Evolutionary conservation across 2,329 filamentous ascomycete species (phyloP).

Genomic region (Exophiala bonariae): DNA sequence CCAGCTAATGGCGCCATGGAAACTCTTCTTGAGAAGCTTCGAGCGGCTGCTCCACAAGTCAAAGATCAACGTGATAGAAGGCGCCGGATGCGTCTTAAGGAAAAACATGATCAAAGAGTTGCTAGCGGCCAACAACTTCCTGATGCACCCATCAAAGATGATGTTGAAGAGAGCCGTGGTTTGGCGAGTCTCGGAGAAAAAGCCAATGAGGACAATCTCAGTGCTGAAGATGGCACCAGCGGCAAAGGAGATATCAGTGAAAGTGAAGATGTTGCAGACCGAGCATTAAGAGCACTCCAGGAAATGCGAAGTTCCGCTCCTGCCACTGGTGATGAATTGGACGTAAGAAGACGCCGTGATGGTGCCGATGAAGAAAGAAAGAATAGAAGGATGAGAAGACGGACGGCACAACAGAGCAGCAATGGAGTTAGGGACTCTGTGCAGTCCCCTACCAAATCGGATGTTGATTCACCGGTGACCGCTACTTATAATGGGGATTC

Average conservation of each 20-base stretch:
- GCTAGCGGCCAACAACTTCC: constrained; percentile 88
- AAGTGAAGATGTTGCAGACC: constrained; percentile 76
- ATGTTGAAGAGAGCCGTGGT: constrained; percentile 50
- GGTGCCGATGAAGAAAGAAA: constrained; percentile 78
- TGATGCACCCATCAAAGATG: constrained; percentile 59
- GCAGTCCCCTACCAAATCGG: constrained; percentile 19
- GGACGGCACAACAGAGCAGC: constrained; percentile 52
- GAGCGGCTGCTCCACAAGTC: constrained; percentile 86
- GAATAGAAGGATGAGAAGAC: constrained; percentile 64
- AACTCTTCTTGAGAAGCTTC: constrained; percentile 87
- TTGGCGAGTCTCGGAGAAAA: constrained; percentile 31
- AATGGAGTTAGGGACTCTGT: constrained; percentile 28
- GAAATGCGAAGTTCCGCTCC: constrained; percentile 67
- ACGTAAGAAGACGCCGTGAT: constrained; percentile 66
- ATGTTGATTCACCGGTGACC: constrained; percentile 4
- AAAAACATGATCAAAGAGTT: constrained; percentile 83
- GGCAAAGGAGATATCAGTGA: constrained; percentile 43
- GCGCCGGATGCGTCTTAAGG: constrained; percentile 83
- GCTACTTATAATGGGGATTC: constrained; percentile 8
- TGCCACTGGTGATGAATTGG: constrained; percentile 49
- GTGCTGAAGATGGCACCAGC: constrained; percentile 27
- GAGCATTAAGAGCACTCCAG: constrained; percentile 79
- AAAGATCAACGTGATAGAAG: constrained; percentile 87
- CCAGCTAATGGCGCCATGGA: constrained; percentile 90
- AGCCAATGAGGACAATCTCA: constrained; percentile 25